Evolutionary conservation across 257 asterid genomes (phyloP), one percentile per base, ranked within the genome.

Genomic region (Euphrasia confusa): DNA sequence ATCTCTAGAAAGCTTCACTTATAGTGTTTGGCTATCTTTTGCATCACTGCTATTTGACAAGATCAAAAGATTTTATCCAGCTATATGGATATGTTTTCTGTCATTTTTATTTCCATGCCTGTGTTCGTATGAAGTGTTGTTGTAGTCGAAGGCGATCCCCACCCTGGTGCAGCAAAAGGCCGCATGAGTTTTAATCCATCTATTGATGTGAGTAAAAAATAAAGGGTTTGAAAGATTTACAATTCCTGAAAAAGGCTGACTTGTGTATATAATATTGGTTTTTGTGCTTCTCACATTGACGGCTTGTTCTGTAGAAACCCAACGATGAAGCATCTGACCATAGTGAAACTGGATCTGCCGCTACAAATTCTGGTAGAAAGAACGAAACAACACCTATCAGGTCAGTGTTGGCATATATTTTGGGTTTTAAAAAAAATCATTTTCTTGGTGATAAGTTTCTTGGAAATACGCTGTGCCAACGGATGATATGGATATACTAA

Each of bases 131-230:
- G 77, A 90, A 93, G 99, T 63, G 79, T 89, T 67, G 84, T 93
- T 65, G 64, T 89, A 68, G 73, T 72, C 72, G 97, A 89, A 81
- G 94, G 96, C 17, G 89, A 93, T 76, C 95, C 99, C 32, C 87
- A 71, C 54, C 96, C 99, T 21, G 95, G 80, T 69, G 84, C 84
- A n/a, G 54, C 72, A 63, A 80, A 79, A 76, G 97, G 97, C 15
- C 89, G 99, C 63, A 87, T 89, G 91, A 89, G 97, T 35, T 93
- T 93, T 67, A 89, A 89, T 73, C 97, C 99, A 65, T 74, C 91
- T 67, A 72, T 93, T 75, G 97, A 89, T 81, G 99, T 93, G 84
- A 89, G 99, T 40, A n/a, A 11, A n/a, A 11, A 60, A n/a, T 44
- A 62, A 21, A 73, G 33, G 66, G 59, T 60, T 57, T 68, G 62